Conservation (phyloP, 768 basidiomycete species). For the Leucosporidium creatinivorum region DNA sequence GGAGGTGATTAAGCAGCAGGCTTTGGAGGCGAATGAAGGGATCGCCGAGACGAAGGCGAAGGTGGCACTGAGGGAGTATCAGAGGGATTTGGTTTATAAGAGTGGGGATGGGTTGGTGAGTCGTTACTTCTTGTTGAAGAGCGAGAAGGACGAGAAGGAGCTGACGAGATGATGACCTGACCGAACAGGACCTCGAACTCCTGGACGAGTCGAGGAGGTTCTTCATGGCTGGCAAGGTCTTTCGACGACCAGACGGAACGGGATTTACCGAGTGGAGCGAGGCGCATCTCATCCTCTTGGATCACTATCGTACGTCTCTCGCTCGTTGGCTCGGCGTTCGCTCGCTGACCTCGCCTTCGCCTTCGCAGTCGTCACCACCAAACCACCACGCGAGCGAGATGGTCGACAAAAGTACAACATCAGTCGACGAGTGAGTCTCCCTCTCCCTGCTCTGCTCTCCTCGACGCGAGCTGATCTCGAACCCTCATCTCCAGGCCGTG, state of each 20-base stretch:
- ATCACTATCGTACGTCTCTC: constrained; percentile 58
- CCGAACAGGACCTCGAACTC: constrained; percentile 71
- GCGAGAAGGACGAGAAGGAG: too few species aligned
- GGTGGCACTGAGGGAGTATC: constrained; percentile 81
- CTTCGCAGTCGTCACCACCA: constrained; percentile 66
- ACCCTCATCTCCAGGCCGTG: constrained; percentile 57
- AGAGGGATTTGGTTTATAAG: constrained; percentile 71
- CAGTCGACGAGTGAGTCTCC: constrained; percentile 64
- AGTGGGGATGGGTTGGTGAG: constrained; percentile 61
- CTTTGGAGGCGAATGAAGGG: constrained; percentile 52
- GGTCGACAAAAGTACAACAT: constrained; percentile 68
- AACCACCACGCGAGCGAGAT: constrained; percentile 58
- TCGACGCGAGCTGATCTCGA: neutral
- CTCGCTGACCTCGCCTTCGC: neutral
- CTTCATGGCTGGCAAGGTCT: constrained; percentile 72
- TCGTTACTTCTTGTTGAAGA: neutral
- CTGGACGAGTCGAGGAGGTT: constrained; percentile 72
- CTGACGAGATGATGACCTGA: neutral
- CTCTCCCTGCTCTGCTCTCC: neutral
- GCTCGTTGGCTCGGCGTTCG: too few species aligned
- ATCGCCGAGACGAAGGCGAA: constrained; percentile 78
- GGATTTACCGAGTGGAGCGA: constrained; percentile 86
- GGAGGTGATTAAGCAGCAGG: constrained; percentile 65
- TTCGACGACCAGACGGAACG: constrained; percentile 72
- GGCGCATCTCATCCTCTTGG: constrained; percentile 81